phyloP scores from a whole-genome alignment of 805 yeast genomes.

The Cyberlindnera xishuangbannaensis region DNA sequence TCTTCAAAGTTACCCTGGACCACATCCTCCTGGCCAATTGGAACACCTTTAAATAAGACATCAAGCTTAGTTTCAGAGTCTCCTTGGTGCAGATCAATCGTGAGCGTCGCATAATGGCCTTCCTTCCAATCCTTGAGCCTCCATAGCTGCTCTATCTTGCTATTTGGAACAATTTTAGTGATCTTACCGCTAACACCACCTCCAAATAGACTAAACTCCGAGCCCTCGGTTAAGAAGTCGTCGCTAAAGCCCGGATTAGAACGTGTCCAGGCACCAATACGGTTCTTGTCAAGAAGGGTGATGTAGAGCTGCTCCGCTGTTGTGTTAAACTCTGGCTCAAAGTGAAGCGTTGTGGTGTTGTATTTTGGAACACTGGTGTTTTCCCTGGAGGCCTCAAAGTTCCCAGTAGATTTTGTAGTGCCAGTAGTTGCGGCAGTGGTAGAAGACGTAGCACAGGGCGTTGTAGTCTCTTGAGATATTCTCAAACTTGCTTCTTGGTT shows the following conservation, averaged over 20 bases:
- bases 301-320: slow-evolving; percentile 79
- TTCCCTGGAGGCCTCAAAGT: too few relatives aligned
- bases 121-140: slow-evolving; percentile 82
- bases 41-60: slow-evolving; percentile 81
- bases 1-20: slow-evolving; percentile 82
- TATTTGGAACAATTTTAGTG: slow-evolving; percentile 49
- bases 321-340: slow-evolving; percentile 79
- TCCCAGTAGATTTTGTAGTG: slow-evolving; percentile 12
- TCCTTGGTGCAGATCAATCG: slow-evolving; percentile 66
- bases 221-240: slow-evolving; percentile 40
- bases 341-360: slow-evolving; percentile 73
- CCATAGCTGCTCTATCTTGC: slow-evolving; percentile 72
- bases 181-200: slow-evolving; percentile 80
- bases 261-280: slow-evolving; percentile 90
- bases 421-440: slow-evolving; percentile 8
- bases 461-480: slow-evolving; percentile 1
- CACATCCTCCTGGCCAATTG: slow-evolving; percentile 90
- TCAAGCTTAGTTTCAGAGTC: slow-evolving; percentile 78
- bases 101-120: slow-evolving; percentile 72
- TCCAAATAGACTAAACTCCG: slow-evolving; percentile 69
- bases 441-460: background rate
- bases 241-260: slow-evolving; percentile 55
- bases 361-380: slow-evolving; percentile 53
- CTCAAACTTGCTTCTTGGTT: slow-evolving; percentile 35
- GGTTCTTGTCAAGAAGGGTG: slow-evolving; percentile 68